A percentile compares a stretch with the other conserved stretches of the same genome.
Conservation (phyloP, 2,329 filamentous ascomycete species). For the Aureobasidium subglaciale region DNA sequence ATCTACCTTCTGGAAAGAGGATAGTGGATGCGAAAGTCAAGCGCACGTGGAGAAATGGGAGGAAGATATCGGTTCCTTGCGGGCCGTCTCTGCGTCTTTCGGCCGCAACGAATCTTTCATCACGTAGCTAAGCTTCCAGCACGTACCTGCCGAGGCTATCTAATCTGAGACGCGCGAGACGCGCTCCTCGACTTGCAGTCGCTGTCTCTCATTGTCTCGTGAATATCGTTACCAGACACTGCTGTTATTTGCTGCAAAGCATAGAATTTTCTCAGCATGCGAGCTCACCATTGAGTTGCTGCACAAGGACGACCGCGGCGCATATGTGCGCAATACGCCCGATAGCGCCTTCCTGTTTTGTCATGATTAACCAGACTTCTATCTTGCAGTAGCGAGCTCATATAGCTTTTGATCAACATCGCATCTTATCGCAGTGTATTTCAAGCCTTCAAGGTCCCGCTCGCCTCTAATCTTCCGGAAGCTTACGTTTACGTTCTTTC, state of each 20-base stretch:
- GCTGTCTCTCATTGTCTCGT: background rate
- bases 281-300: background rate
- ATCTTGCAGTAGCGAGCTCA: background rate
- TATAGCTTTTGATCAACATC: background rate
- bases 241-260: background rate
- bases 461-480: background rate
- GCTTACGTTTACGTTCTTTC: background rate
- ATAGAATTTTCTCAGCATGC: no score
- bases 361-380: background rate
- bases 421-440: background rate
- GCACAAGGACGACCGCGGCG: no score
- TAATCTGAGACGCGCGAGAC: background rate
- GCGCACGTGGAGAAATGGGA: slow-evolving; percentile 4
- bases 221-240: no score
- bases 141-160: background rate
- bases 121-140: background rate
- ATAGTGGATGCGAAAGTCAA: slow-evolving; percentile 2
- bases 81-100: background rate
- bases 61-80: background rate
- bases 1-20: slow-evolving; percentile 6
- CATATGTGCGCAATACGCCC: background rate
- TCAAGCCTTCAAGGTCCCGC: no score
- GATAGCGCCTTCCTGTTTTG: slow-evolving; percentile 5
- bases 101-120: background rate
- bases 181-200: background rate